Base-by-base conservation (phyloP, 106 monocot genomes). In the Dioscorea dumetorum region DNA sequence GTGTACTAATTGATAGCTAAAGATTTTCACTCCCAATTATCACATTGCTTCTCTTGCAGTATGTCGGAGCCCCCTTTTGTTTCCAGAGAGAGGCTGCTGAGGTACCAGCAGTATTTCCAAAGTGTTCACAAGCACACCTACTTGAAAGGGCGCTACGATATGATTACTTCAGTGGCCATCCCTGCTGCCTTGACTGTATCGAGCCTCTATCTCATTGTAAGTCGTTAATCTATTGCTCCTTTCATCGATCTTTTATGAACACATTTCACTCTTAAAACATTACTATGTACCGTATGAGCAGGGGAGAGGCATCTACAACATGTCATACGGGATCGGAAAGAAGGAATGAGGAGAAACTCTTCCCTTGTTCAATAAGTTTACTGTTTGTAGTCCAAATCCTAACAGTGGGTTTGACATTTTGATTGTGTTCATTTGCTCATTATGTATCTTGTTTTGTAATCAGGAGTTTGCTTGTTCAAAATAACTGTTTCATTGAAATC, bases 101-200 rank as follows among this genome's bases (percentile, higher is more conserved):
- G 82, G 71, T 59, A 84, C 33, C 93, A 93, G 74, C 69, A 80
- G 28, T 72, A 73, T 32, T 93, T 89, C 61, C 88, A 93, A 70
- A 70, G 58, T 58, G 51, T 79, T 8, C 67, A 77, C 7, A 93
- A 80, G 67, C 93, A 83, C 49, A 89, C 89, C 12, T 84, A 82
- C 71, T 67, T 93, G 49, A 93, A 89, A 64, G 93, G 93, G 0
- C 93, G 77, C 14, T 84, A 67, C 22, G 93, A 93, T 59, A 81
- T 57, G 76, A 67, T 93, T 68, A 89, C 83, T 18, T 93, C 89
- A 8, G 86, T 93, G 24, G 89, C 86, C 35, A 89, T 93, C 41
- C 93, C 93, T 20, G 74, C 89, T 60, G 89, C 84, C 9, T 59
- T 93, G 12, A 74, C 88, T 0, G 77, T 48, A 56, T 48, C 89